Conservation (phyloP, 805 yeast species). For the Torulaspora quercuum region DNA sequence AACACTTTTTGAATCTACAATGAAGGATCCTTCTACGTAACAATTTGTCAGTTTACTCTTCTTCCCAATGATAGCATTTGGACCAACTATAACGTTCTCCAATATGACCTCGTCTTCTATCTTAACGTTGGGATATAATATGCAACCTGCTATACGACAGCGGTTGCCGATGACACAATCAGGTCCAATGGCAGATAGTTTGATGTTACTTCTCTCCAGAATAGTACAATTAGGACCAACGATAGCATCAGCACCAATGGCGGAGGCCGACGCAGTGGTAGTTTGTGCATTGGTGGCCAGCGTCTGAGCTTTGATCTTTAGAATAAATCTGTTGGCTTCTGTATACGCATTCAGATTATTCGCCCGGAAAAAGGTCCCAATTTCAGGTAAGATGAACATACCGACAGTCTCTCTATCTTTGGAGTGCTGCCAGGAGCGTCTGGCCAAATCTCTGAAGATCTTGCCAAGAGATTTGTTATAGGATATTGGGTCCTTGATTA, state of each 20-base stretch:
- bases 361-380: slow-evolving; percentile 68
- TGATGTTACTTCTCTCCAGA: slow-evolving; percentile 82
- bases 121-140: slow-evolving; percentile 64
- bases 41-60: slow-evolving; percentile 73
- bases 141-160: slow-evolving; percentile 84
- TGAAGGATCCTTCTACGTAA: slow-evolving; percentile 77
- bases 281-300: slow-evolving; percentile 28
- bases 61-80: slow-evolving; percentile 55
- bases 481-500: slow-evolving; percentile 29
- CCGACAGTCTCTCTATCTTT: slow-evolving; percentile 57
- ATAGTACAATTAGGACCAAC: slow-evolving; percentile 65
- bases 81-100: slow-evolving; percentile 88
- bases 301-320: slow-evolving; percentile 59
- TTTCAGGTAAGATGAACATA: slow-evolving; percentile 65
- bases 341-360: slow-evolving; percentile 77
- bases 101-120: slow-evolving; percentile 70
- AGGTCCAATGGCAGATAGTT: slow-evolving; percentile 75
- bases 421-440: slow-evolving; percentile 88
- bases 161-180: slow-evolving; percentile 76
- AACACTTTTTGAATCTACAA: slow-evolving; percentile 52
- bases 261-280: slow-evolving; percentile 44
- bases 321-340: slow-evolving; percentile 81
- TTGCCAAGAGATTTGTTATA: slow-evolving; percentile 54
- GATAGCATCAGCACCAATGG: slow-evolving; percentile 81
- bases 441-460: slow-evolving; percentile 78